Base-by-base conservation (phyloP, 2,329 filamentous ascomycete species). In the Xylaria digitata region DNA sequence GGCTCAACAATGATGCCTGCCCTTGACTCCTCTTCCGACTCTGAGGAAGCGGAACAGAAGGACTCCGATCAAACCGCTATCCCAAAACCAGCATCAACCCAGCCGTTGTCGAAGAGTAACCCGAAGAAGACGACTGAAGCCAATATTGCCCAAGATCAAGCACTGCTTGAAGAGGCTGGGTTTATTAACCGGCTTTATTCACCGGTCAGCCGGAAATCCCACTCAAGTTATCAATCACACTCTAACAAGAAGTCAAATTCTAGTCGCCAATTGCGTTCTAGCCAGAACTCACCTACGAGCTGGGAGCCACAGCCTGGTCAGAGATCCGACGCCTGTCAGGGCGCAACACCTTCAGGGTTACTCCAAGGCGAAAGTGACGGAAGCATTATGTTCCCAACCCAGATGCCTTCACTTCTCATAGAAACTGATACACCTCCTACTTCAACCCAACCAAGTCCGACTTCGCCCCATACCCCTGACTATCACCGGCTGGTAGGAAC, bases 371-470 rank as follows among this genome's bases (percentile, higher is more conserved):
- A 48, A 32, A 65, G 66, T 19, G 48, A 62, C 23, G 9, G 37
- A 26, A 65, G 40, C 19, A 37, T 26, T n/a, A 57, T 32, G 17
- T 59, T 61, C 2, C 61, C 37, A n/a, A 57, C 60, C 7, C 46
- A 65, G n/a, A 65, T 65, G 43, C 46, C 59, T 17, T 45, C 50
- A 46, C 43, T 7, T 37, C 21, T 45, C 4, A 49, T 19, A 6
- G 46, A 61, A 8, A 42, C 19, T 19, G 49, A 62, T 23, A 48
- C 54, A 19, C 53, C 54, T 37, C 32, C 46, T 23, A 66, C 60
- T 23, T 61, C 34, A 53, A 57, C 57, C 45, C 53, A 6, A 32
- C 61, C 57, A 21, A 61, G 61, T 23, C 67, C 58, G 21, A 65
- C 46, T 17, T 57, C 46, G 26, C 23, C 40, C 15, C 17, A 55